Conservation (phyloP, 2,329 filamentous ascomycete species). For the Chaetomium sp. region DNA sequence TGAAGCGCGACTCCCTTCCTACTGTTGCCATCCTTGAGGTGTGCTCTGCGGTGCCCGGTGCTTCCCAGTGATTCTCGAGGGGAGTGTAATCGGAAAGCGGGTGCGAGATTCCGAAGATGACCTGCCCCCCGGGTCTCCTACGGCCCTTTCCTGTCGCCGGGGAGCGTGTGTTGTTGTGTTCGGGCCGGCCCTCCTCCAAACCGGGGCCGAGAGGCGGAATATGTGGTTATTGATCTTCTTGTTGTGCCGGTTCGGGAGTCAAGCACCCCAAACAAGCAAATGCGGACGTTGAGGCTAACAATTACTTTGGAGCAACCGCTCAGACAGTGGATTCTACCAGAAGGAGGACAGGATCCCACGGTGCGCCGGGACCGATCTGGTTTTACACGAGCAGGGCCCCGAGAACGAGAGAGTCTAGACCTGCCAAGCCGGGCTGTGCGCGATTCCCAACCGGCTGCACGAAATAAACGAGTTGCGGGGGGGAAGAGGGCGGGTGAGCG, state of each 20-base stretch:
- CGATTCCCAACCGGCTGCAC: conserved; percentile 18
- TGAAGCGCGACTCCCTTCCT: conserved; percentile 65
- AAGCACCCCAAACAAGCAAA: conserved; percentile 1
- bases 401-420: conserved; percentile 25
- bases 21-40: conserved; percentile 46
- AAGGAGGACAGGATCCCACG: conserved; percentile 10
- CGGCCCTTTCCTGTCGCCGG: conserved; percentile 20
- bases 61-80: conserved; percentile 14
- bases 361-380: conserved; percentile 26
- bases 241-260: neutral
- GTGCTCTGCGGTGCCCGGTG: conserved; percentile 15
- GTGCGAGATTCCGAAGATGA: neutral
- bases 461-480: conserved; percentile 33
- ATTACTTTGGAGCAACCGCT: conserved; percentile 21
- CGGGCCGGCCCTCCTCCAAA: neutral
- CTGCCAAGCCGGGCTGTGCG: conserved; percentile 31
- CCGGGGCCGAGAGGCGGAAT: too few relatives aligned
- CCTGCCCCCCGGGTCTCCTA: conserved; percentile 25
- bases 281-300: conserved; percentile 9
- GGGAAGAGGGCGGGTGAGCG: conserved; percentile 23
- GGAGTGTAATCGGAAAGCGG: neutral
- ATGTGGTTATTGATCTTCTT: neutral
- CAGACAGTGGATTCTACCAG: conserved; percentile 21
- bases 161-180: conserved; percentile 12
- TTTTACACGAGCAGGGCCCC: conserved; percentile 29